Percentiles rank a stretch among this genome's conserved stretches.
Evolutionary conservation across 768 basidiomycete genomes (phyloP).

Genomic region (Pholiota conissans): DNA sequence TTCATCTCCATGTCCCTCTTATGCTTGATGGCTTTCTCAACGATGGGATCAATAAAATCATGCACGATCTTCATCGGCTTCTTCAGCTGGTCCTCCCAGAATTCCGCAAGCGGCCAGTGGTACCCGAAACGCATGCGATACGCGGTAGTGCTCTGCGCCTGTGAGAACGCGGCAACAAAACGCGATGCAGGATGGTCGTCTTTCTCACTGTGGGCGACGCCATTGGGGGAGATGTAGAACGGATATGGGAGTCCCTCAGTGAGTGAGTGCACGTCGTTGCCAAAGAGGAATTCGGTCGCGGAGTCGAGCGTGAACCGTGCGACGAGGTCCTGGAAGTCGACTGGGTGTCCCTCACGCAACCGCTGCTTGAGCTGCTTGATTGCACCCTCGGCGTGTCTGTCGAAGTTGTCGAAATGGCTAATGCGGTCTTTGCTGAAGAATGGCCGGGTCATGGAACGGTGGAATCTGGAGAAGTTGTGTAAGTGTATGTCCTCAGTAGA

Average conservation of each 20-base stretch:
- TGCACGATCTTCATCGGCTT: slow-evolving; percentile 48
- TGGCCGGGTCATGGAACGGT: slow-evolving; percentile 59
- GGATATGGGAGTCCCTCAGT: slow-evolving; percentile 51
- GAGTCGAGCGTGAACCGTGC: slow-evolving; percentile 61
- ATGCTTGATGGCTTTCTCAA: slow-evolving; percentile 45
- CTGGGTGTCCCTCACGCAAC: slow-evolving; percentile 43
- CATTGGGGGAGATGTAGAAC: slow-evolving; percentile 19
- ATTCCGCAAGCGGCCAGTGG: slow-evolving; percentile 54
- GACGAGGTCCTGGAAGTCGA: slow-evolving; percentile 61
- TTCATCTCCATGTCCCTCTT: slow-evolving; percentile 24
- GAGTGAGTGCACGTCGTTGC: slow-evolving; percentile 45
- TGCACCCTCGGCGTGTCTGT: slow-evolving; percentile 47
- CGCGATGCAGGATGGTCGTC: slow-evolving; percentile 32
- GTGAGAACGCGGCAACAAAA: slow-evolving; percentile 51
- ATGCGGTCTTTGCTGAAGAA: slow-evolving; percentile 59
- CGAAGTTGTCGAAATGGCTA: slow-evolving; percentile 55
- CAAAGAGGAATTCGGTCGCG: slow-evolving; percentile 59
- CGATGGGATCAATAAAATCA: slow-evolving; percentile 52
- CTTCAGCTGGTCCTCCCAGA: slow-evolving; percentile 47
- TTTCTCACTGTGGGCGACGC: slow-evolving; percentile 11
- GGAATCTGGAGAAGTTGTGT: slow-evolving; percentile 41
- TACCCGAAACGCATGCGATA: slow-evolving; percentile 39
- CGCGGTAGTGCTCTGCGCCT: slow-evolving; percentile 43
- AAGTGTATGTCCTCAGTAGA: too few species aligned
- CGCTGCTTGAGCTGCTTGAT: slow-evolving; percentile 44